Base-by-base conservation (phyloP, 2,329 filamentous ascomycete species). In the Paramyrothecium roridum region DNA sequence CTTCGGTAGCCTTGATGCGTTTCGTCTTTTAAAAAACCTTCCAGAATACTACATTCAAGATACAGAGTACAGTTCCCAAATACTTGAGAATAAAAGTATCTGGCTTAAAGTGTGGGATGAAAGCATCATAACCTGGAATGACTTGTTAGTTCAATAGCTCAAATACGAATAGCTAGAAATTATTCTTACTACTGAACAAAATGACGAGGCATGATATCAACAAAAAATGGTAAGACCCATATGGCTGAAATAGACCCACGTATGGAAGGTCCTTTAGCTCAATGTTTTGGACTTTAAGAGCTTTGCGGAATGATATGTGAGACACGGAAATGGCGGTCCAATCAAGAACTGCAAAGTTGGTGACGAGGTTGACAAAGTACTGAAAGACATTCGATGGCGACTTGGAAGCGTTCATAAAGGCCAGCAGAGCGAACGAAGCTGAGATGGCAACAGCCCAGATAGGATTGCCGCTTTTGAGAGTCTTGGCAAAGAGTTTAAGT, bases 21-120 rank as follows among this genome's bases (percentile, higher is more conserved):
- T 80, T 83, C 0, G 84, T 86, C 64, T 75, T 78, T 65, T 86
- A 82, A 57, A 79, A 56, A 1, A 83, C 34, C 68, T 89, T 90
- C 83, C 85, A 89, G 13, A 85, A 85, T 3, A 85, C 59, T 3
- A 81, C 79, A 53, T 89, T 82, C 76, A 84, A 80, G 46, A 84
- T 74, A 65, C 69, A 75, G 3, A 74, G 59, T 3, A 66, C 54
- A 10, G 71, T 65, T 2, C 72, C 72, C 22, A 75, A 67, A 33
- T 76, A 81, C 59, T 80, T 83, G 62, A 87, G 86, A 57, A 89
- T 68, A 65, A 89, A 89, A 1, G 79, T 82, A 3, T 83, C 79
- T 2, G 85, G 68, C 60, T 83, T 78, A 82, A 87, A 89, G 1
- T 77, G 76, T 2, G 83, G 81, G 22, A 88, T 71, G 62, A 88